Percentiles rank a stretch among this genome's conserved stretches.
These are phyloP conservation scores for Davidsoniella australis DNA, from an alignment of 2,329 filamentous ascomycete species.

Conservation along the genomic window DNA sequence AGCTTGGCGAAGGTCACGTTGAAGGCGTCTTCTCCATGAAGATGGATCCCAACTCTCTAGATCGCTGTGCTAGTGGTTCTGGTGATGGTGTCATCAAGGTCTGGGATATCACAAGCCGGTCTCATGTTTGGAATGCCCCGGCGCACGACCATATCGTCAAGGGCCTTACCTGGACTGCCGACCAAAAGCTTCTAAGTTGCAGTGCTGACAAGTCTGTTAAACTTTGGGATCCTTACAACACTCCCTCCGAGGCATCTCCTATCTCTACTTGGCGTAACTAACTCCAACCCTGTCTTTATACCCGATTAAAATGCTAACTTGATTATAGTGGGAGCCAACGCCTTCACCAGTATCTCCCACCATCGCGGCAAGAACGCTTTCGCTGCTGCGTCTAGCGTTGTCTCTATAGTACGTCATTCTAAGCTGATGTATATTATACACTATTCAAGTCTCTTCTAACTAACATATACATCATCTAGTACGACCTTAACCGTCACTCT, in stretches of 20 bases:
- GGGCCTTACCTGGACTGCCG: slow-evolving; percentile 73
- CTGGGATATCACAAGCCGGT: slow-evolving; percentile 58
- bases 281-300: background rate
- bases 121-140: slow-evolving; percentile 59
- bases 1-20: slow-evolving; percentile 79
- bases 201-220: slow-evolving; percentile 77
- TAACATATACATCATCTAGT: slow-evolving; percentile 22
- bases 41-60: slow-evolving; percentile 59
- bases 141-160: slow-evolving; percentile 93
- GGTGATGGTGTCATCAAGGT: slow-evolving; percentile 91
- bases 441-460: background rate
- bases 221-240: slow-evolving; percentile 77
- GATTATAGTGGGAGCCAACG: slow-evolving; percentile 44
- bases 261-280: slow-evolving; percentile 51
- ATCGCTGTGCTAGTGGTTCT: slow-evolving; percentile 64
- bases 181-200: slow-evolving; percentile 72
- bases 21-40: slow-evolving; percentile 70
- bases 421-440: background rate
- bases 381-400: slow-evolving; percentile 57
- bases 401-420: slow-evolving; percentile 40
- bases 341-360: slow-evolving; percentile 71
- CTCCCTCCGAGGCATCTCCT: slow-evolving; percentile 49
- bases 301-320: background rate
- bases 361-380: slow-evolving; percentile 67
- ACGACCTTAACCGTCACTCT: slow-evolving; percentile 68